phyloP scores from a whole-genome alignment of 179 eudicot species.

The Beta macrorhiza region DNA sequence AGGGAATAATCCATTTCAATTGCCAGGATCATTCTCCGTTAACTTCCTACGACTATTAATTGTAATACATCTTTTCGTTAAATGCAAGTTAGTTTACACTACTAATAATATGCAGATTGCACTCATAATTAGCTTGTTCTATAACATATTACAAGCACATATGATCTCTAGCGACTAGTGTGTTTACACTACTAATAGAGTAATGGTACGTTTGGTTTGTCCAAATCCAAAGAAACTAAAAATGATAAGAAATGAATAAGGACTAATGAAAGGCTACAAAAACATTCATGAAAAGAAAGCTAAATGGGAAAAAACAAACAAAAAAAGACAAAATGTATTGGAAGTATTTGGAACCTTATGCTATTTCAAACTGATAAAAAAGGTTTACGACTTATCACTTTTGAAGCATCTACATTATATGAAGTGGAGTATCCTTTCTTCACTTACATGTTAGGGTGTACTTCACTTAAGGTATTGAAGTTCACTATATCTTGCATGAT shows the following conservation, averaged over 20 bases:
- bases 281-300: background rate
- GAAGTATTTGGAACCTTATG: background rate
- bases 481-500: background rate
- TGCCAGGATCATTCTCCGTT: background rate
- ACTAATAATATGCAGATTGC: too few species aligned
- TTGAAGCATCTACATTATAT: background rate
- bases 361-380: background rate
- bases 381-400: background rate
- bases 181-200: too few species aligned
- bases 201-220: too few species aligned
- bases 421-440: background rate
- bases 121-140: too few species aligned
- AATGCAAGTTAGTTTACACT: too few species aligned
- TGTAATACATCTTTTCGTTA: too few species aligned
- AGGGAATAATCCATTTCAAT: constrained; percentile 1
- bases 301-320: background rate
- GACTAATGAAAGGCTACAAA: too few species aligned
- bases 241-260: too few species aligned
- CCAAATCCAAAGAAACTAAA: too few species aligned
- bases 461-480: background rate
- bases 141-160: too few species aligned
- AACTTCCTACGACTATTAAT: background rate
- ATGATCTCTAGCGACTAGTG: too few species aligned
- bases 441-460: background rate
- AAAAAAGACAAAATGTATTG: background rate